These are phyloP conservation scores for Coemansia sp. DNA, from an alignment of 192 early-diverging fungal species.

Conservation along the genomic window DNA sequence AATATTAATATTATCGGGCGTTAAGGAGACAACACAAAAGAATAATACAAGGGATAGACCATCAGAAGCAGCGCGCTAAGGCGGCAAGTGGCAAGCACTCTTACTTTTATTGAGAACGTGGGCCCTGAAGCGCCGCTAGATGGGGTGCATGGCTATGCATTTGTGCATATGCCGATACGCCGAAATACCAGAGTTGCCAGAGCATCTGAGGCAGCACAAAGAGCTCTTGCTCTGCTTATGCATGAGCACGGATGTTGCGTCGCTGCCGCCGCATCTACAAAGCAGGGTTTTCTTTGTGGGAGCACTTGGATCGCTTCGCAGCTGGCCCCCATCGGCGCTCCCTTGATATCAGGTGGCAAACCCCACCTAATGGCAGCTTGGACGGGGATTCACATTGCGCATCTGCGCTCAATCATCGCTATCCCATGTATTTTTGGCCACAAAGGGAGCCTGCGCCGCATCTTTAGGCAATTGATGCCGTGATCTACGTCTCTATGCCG, in stretches of 20 bases:
- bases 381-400: neutral
- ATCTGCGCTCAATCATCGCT: neutral
- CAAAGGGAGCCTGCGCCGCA: neutral
- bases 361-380: neutral
- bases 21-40: neutral
- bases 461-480: neutral
- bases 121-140: neutral
- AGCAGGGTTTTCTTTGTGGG: neutral
- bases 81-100: neutral
- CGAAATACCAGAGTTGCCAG: neutral
- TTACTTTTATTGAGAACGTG: neutral
- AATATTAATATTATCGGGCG: neutral
- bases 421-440: slow-evolving; percentile 1
- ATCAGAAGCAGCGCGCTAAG: neutral
- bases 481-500: neutral
- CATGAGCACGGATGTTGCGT: neutral
- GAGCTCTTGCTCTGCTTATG: neutral
- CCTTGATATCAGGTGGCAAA: neutral
- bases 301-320: neutral
- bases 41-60: neutral
- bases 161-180: slow-evolving; percentile 3
- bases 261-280: slow-evolving; percentile 2
- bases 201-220: neutral
- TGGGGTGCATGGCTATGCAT: neutral
- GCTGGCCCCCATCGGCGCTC: neutral